These are phyloP conservation scores for Tricholoma sp. DNA, from an alignment of 768 basidiomycete genomes.

Conservation along the genomic window DNA sequence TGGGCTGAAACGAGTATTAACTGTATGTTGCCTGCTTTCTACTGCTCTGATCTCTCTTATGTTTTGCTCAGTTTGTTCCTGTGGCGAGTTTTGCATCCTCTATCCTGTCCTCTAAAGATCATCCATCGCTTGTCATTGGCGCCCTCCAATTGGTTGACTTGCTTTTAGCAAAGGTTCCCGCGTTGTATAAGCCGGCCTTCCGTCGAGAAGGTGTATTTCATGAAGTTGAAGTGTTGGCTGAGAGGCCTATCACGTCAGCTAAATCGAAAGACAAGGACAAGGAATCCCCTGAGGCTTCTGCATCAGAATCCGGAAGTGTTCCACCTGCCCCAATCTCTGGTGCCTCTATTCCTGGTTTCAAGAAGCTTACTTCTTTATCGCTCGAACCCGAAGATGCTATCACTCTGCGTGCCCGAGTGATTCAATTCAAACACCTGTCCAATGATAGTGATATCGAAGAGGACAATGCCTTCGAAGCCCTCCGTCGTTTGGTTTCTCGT, in stretches of 20 bases:
- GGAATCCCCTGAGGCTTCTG: constrained; percentile 28
- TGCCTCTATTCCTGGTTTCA: constrained; percentile 55
- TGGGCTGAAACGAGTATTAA: constrained; percentile 69
- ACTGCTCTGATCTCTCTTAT: constrained; percentile 8
- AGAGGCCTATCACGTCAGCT: constrained; percentile 49
- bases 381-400: constrained; percentile 87
- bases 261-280: constrained; percentile 45
- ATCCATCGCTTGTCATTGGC: constrained; percentile 77
- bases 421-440: constrained; percentile 75
- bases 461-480: constrained; percentile 57
- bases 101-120: constrained; percentile 89
- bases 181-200: constrained; percentile 84
- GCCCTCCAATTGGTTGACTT: constrained; percentile 93
- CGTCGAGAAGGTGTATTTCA: constrained; percentile 95
- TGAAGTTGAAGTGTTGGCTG: constrained; percentile 79
- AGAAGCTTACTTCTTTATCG: constrained; percentile 62
- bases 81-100: constrained; percentile 94
- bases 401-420: constrained; percentile 85
- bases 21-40: constrained; percentile 42
- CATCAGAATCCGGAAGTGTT: constrained; percentile 34
- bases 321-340: constrained; percentile 33
- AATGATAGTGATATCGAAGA: constrained; percentile 50
- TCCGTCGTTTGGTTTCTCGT: constrained; percentile 59
- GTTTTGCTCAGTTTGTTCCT: constrained; percentile 70
- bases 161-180: constrained; percentile 76